phyloP scores from a whole-genome alignment of 1,284 basidiomycete genomes.

The Boletus hoseneyae region DNA sequence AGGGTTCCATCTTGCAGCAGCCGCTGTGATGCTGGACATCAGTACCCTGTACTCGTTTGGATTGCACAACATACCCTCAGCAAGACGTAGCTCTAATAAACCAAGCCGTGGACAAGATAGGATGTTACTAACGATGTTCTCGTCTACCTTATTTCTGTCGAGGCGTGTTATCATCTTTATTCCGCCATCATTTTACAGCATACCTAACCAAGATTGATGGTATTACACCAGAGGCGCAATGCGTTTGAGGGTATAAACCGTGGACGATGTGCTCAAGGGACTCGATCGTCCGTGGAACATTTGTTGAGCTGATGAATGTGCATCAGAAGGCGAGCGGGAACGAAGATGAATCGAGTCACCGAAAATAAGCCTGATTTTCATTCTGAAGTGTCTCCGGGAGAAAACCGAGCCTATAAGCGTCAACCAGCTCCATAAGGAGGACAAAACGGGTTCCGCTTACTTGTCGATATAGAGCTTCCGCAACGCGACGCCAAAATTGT shows the following conservation, averaged over 20 bases:
- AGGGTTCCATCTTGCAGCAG: slow-evolving; percentile 65
- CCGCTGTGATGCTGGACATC: slow-evolving; percentile 41
- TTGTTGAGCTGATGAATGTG: slow-evolving; percentile 48
- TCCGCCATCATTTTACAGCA: not conserved
- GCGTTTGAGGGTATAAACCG: slow-evolving; percentile 62
- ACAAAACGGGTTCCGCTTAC: slow-evolving; percentile 36
- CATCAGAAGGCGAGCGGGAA: not conserved
- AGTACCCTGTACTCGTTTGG: not conserved
- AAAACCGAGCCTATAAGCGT: slow-evolving; percentile 53
- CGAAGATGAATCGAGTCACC: slow-evolving; percentile 35
- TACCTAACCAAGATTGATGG: slow-evolving; percentile 60
- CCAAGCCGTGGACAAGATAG: slow-evolving; percentile 65
- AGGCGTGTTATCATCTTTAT: not conserved
- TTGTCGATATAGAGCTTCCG: slow-evolving; percentile 68
- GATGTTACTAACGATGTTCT: slow-evolving; percentile 72
- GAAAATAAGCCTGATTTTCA: slow-evolving; percentile 58
- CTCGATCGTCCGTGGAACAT: slow-evolving; percentile 75
- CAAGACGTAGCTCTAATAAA: slow-evolving; percentile 59
- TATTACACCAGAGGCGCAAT: slow-evolving; percentile 43
- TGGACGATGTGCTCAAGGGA: slow-evolving; percentile 72
- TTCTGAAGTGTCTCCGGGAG: slow-evolving; percentile 53
- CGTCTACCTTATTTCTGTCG: slow-evolving; percentile 62
- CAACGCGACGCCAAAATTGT: slow-evolving; percentile 58
- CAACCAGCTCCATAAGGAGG: not conserved
- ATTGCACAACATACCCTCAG: slow-evolving; percentile 42